A percentile compares a stretch with the other conserved stretches of the same genome.
phyloP scores from a whole-genome alignment of 164 flowering plant species.

The Protea cynaroides region DNA sequence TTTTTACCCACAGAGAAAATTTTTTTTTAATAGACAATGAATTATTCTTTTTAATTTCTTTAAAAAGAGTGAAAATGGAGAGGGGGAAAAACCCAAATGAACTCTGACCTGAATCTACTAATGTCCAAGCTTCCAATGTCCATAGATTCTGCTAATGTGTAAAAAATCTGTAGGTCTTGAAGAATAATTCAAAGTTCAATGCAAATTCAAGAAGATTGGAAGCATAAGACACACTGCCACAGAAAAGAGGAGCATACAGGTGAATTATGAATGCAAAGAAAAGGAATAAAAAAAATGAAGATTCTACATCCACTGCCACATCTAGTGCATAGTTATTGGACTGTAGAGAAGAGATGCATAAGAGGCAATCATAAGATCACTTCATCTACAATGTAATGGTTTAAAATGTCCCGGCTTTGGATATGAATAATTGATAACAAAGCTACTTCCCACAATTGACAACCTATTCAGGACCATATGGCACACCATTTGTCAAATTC shows the following conservation, averaged over 20 bases:
- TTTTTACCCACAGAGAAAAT: constrained; percentile 26
- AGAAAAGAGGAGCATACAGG: neutral
- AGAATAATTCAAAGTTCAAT: constrained; percentile 47
- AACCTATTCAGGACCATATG: too few relatives aligned
- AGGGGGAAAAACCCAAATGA: neutral
- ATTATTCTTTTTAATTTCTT: too few relatives aligned
- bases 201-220: constrained; percentile 34
- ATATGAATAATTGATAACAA: too few relatives aligned
- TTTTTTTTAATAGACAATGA: too few relatives aligned
- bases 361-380: neutral
- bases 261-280: neutral
- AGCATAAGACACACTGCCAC: constrained; percentile 29
- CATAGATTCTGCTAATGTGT: constrained; percentile 65
- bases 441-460: too few relatives aligned
- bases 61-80: neutral
- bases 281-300: too few relatives aligned
- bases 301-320: neutral
- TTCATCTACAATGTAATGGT: too few relatives aligned
- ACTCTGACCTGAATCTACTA: constrained; percentile 46
- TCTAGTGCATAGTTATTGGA: neutral
- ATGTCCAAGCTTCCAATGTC: constrained; percentile 58
- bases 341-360: neutral
- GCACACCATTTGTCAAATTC: too few relatives aligned
- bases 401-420: too few relatives aligned
- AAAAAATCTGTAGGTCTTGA: constrained; percentile 59